These are phyloP conservation scores for Metschnikowia cubensis DNA, from an alignment of 805 yeast genomes.

Conservation along the genomic window DNA sequence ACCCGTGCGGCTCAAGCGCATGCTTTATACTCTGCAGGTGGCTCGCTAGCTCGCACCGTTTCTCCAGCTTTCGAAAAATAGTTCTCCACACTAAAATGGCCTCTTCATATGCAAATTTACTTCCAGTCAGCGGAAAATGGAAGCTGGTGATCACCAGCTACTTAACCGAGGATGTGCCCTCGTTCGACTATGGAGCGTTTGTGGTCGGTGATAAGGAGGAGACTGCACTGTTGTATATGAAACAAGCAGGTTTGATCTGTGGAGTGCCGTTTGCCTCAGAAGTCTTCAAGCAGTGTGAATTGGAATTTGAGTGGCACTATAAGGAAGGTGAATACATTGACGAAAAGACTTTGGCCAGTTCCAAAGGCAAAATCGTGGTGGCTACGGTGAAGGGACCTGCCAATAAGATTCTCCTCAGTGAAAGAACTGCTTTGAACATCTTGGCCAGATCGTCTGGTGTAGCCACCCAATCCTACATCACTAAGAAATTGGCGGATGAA, in stretches of 20 bases:
- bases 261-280: conserved; percentile 91
- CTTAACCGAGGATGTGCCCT: conserved; percentile 85
- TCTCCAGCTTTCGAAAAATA: conserved; percentile 1
- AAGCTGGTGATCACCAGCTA: conserved; percentile 69
- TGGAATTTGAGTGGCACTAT: conserved; percentile 67
- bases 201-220: conserved; percentile 81
- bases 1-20: neutral
- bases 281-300: conserved; percentile 70
- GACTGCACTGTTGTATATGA: conserved; percentile 76
- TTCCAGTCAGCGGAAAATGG: conserved; percentile 82
- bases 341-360: conserved; percentile 41
- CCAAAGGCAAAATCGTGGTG: conserved; percentile 57
- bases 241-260: conserved; percentile 71
- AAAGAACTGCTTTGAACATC: conserved; percentile 79
- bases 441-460: conserved; percentile 83
- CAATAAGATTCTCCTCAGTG: conserved; percentile 73
- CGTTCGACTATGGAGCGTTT: conserved; percentile 90
- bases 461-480: conserved; percentile 66
- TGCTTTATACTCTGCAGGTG: neutral
- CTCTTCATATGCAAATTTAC: conserved; percentile 43
- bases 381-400: conserved; percentile 82
- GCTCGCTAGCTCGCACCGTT: neutral
- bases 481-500: conserved; percentile 58
- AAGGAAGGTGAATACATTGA: conserved; percentile 58
- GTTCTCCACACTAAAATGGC: conserved; percentile 11